Evolutionary conservation across 345 rosid genomes (phyloP).

Genomic region (Camelina hispida): DNA sequence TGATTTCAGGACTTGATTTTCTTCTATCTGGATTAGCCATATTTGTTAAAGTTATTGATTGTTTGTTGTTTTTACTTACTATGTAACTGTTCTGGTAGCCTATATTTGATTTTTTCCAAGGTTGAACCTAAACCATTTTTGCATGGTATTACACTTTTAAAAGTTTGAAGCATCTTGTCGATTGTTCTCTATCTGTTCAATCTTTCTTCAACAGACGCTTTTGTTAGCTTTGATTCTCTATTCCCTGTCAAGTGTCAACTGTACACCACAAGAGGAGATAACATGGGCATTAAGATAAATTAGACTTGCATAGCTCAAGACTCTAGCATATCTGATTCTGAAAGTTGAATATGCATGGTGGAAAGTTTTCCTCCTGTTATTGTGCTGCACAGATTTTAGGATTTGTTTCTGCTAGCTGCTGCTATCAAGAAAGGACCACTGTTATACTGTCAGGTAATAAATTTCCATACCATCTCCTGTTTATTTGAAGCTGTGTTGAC

Average conservation of each 20-base stretch:
- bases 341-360: neutral
- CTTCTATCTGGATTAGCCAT: constrained; percentile 31
- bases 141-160: constrained; percentile 14
- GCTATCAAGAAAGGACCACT: constrained; percentile 22
- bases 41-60: constrained; percentile 26
- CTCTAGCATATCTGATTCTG: constrained; percentile 14
- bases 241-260: constrained; percentile 10
- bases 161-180: constrained; percentile 17
- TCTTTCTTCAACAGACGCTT: neutral
- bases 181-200: neutral
- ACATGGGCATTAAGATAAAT: neutral
- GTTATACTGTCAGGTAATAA: constrained; percentile 30
- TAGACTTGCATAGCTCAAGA: constrained; percentile 10
- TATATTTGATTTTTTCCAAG: constrained; percentile 3
- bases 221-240: neutral
- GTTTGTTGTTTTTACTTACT: constrained; percentile 26
- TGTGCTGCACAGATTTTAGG: neutral
- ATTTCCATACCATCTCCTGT: neutral
- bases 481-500: constrained; percentile 1
- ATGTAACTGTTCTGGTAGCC: constrained; percentile 10
- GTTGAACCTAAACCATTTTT: constrained; percentile 23
- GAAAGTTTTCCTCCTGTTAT: neutral
- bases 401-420: neutral
- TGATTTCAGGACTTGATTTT: constrained; percentile 28
- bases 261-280: constrained; percentile 3